Conservation (phyloP, 495 filamentous ascomycete genomes). For the Aspergillus nidulans region DNA sequence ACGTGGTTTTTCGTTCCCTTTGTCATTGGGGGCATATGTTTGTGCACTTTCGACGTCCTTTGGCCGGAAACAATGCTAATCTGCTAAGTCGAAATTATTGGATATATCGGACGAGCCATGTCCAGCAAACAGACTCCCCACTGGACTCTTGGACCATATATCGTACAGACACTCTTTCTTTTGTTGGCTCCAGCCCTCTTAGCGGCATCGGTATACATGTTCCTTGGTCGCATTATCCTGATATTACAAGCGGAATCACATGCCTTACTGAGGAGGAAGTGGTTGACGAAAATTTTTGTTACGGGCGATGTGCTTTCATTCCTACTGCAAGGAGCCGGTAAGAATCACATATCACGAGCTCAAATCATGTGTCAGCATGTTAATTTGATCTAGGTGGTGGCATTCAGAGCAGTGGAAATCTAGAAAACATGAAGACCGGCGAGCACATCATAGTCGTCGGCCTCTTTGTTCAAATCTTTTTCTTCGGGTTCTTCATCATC, state of each 20-base stretch:
- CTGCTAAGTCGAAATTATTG: constrained; percentile 49
- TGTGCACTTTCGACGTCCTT: background rate
- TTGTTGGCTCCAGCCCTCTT: constrained; percentile 43
- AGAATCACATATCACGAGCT: background rate
- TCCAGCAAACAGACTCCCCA: constrained; percentile 25
- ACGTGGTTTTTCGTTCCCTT: constrained; percentile 62
- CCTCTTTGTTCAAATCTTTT: constrained; percentile 36
- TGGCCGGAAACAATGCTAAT: background rate
- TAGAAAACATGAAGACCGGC: constrained; percentile 21
- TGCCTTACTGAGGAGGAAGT: constrained; percentile 22
- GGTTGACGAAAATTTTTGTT: constrained; percentile 38
- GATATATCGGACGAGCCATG: constrained; percentile 53
- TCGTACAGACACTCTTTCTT: background rate
- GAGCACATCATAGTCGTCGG: constrained; percentile 41
- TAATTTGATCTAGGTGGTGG: constrained; percentile 16
- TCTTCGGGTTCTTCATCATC: constrained; percentile 43
- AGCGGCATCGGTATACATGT: constrained; percentile 7
- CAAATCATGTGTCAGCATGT: background rate
- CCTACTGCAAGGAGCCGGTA: constrained; percentile 28
- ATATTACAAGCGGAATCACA: constrained; percentile 39
- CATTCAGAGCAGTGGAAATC: constrained; percentile 17
- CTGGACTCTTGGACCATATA: too few species aligned
- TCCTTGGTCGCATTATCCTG: constrained; percentile 31
- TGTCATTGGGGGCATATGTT: constrained; percentile 53
- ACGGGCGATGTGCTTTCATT: constrained; percentile 34